Evolutionary conservation across 352 stramenopile species (phyloP), one percentile per base, ranked within the genome.

Genomic region (Phytophthora idaei): DNA sequence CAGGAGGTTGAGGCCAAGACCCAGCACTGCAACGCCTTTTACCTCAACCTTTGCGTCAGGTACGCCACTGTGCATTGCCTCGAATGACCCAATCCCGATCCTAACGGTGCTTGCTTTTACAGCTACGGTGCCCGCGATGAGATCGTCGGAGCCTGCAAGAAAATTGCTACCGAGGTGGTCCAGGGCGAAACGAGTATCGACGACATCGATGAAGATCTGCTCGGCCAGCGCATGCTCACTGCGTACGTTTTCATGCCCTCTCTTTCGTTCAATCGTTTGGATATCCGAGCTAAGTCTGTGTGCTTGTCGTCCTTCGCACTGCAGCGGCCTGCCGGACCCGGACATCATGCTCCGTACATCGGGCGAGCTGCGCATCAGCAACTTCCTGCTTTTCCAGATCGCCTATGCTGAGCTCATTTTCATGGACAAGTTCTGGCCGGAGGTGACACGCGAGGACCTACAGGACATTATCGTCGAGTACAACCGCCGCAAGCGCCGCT

Each of bases 331-430:
- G 34, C 92, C 90, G 5, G 90, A 98, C 71, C 94, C 96, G 3
- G 96, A 99, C 71, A 76, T 99, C 17, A 67, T 99, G 28, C 83
- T 99, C 54, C 90, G 97, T 29, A 99, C 96, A 5, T 97, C 92
- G 42, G 96, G 97, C 11, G 96, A 99, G 67, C 70, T 85, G 60
- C 90, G 97, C 42, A 79, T 99, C 46, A 98, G 90, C 74, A 99
- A 99, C 77, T 99, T 99, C 70, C 64, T 99, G 49, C 74, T 99
- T 1, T 99, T 93, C 82, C 94, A 99, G 71, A 85, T 91, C 45
- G 95, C 95, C 5, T 98, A 99, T 80, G 69, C 94, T 39, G 95
- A 99, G 78, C 75, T 99, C 14, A 95, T 97, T 71, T 97, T 99
- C 72, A 83, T 95, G 34, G 80, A 97, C 67, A 99, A 99, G 69